phyloP scores from a whole-genome alignment of 768 basidiomycete species.

The Nidularia sp. region DNA sequence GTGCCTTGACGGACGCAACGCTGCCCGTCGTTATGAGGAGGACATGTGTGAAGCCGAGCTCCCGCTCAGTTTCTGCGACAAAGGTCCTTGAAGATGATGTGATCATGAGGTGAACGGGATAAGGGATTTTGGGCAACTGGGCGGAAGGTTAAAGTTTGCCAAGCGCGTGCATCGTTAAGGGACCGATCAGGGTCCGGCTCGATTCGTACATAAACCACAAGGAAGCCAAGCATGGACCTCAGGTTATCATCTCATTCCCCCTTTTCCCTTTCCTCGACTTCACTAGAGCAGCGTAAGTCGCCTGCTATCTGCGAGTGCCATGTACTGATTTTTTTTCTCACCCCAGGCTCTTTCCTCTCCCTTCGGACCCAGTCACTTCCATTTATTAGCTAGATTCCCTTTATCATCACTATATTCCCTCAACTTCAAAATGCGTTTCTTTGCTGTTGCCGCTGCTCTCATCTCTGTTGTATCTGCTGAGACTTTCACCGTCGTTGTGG shows the following conservation, averaged over 20 bases:
- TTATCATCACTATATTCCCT: not conserved
- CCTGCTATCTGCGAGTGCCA: conserved; percentile 6
- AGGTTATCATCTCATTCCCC: not conserved
- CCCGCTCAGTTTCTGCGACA: conserved; percentile 35
- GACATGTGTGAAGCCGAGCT: conserved; percentile 52
- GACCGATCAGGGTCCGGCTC: too few relatives aligned
- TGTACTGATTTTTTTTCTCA: conserved; percentile 4
- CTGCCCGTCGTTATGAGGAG: conserved; percentile 90
- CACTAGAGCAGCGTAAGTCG: conserved; percentile 27
- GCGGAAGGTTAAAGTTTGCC: not conserved
- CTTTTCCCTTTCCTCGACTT: conserved; percentile 9
- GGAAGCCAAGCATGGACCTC: too few relatives aligned
- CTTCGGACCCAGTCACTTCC: conserved; percentile 9
- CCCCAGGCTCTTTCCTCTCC: conserved; percentile 15
- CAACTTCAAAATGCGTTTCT: conserved; percentile 14
- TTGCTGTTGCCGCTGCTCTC: conserved; percentile 16
- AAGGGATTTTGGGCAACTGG: not conserved
- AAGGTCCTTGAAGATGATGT: conserved; percentile 20
- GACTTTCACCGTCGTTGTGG: conserved; percentile 27
- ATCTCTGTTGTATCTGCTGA: conserved; percentile 21
- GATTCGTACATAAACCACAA: too few relatives aligned
- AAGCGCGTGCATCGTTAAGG: not conserved
- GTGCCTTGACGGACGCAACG: conserved; percentile 92
- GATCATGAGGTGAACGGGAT: not conserved
- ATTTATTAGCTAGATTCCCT: conserved; percentile 4